These are phyloP conservation scores for Nitzschia palea DNA, from an alignment of 108 stramenopile genomes.

Conservation along the genomic window DNA sequence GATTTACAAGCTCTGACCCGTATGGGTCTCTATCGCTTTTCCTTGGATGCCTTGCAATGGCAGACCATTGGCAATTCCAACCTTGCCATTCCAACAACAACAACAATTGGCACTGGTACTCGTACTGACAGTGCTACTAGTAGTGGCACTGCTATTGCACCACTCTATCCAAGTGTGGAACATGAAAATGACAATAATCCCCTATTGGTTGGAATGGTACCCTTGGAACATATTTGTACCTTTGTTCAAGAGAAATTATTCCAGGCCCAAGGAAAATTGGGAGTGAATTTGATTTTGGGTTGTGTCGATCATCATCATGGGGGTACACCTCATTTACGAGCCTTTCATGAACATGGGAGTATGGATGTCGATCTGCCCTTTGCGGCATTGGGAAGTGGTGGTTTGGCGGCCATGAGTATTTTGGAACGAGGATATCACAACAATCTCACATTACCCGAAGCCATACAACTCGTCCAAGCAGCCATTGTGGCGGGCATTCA, in stretches of 20 bases:
- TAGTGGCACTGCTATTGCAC: background rate
- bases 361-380: constrained; percentile 69
- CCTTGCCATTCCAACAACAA: background rate
- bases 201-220: constrained; percentile 30
- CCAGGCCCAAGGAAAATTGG: constrained; percentile 47
- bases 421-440: constrained; percentile 59
- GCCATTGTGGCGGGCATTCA: constrained; percentile 77
- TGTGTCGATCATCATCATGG: constrained; percentile 53
- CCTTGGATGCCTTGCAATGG: constrained; percentile 5
- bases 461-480: constrained; percentile 52
- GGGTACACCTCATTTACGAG: constrained; percentile 41
- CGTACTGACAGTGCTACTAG: background rate
- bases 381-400: constrained; percentile 83
- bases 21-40: constrained; percentile 41
- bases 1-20: constrained; percentile 78
- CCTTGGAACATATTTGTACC: constrained; percentile 42
- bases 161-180: constrained; percentile 4
- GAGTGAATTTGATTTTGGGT: constrained; percentile 78
- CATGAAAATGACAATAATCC: constrained; percentile 7
- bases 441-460: constrained; percentile 55
- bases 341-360: constrained; percentile 83
- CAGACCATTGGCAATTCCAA: constrained; percentile 34
- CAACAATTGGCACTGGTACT: background rate
- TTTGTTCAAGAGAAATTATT: constrained; percentile 58
- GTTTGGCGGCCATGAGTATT: constrained; percentile 78